phyloP scores from a whole-genome alignment of 108 stramenopile genomes.

The Pseudonitzschia multiseries region DNA sequence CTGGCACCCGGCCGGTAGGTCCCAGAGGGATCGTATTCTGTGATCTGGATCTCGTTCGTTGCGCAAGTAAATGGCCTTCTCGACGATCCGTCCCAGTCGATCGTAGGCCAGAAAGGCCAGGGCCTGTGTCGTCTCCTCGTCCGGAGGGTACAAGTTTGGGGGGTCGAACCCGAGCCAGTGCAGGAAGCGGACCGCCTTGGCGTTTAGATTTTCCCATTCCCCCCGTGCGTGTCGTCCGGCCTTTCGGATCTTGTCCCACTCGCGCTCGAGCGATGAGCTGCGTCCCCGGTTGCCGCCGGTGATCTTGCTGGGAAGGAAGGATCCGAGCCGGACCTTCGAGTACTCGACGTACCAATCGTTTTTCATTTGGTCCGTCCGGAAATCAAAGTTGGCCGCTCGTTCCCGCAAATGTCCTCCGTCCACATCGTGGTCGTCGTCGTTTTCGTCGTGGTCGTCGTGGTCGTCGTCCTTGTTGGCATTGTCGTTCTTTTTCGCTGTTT shows the following conservation, averaged over 20 bases:
- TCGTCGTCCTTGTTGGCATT: background rate
- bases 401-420: slow-evolving; percentile 54
- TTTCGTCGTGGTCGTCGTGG: background rate
- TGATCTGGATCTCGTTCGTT: slow-evolving; percentile 4
- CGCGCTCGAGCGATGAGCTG: slow-evolving; percentile 28
- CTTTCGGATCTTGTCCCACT: slow-evolving; percentile 45
- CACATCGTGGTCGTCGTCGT: slow-evolving; percentile 8
- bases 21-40: slow-evolving; percentile 34
- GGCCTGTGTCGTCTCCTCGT: slow-evolving; percentile 70
- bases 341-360: slow-evolving; percentile 66
- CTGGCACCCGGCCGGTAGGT: slow-evolving; percentile 55
- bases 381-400: slow-evolving; percentile 73
- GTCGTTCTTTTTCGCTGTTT: background rate
- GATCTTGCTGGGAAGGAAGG: slow-evolving; percentile 49
- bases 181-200: slow-evolving; percentile 59
- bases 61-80: slow-evolving; percentile 57
- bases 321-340: slow-evolving; percentile 65
- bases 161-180: slow-evolving; percentile 84
- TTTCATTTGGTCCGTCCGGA: slow-evolving; percentile 69
- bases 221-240: slow-evolving; percentile 37
- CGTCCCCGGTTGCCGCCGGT: background rate
- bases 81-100: slow-evolving; percentile 78
- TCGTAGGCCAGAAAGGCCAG: slow-evolving; percentile 83
- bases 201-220: slow-evolving; percentile 57
- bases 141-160: slow-evolving; percentile 51